Base-by-base conservation (phyloP, 2,329 filamentous ascomycete genomes). In the Epichloe glyceriae region DNA sequence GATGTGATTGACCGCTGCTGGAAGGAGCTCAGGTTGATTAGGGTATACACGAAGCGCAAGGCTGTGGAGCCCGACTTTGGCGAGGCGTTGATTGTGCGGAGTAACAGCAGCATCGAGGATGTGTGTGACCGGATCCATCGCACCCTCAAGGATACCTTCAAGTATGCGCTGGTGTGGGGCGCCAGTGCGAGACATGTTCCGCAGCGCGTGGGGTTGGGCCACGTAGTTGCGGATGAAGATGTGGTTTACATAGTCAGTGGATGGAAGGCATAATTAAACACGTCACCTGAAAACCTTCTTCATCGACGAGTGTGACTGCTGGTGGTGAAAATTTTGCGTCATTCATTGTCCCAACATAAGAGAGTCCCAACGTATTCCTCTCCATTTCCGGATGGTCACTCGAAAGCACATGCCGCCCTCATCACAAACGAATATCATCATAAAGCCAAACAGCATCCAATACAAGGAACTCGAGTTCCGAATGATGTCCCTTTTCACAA, bases 131-230 rank as follows among this genome's bases (percentile, higher is more conserved):
- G 88, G 60, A 86, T 98, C 58, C 93, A 98, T 71, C 78, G 93
- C 55, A 93, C 82, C 26, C 73, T 98, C 57, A 98, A 97, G 79
- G 94, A 98, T 56, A 95, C 89, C 4, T 98, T 97, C 78, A 98
- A 97, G 74, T 96, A 97, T 71, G 94, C 93, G 3, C 71, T 97
- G 57, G 93, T 98, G 0, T 98, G 94, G 94, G 93, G 93, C 4
- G 90, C 90, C 17, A 97, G 91, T 68, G 93, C 93, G 37, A 82
- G 88, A 61, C 94, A 98, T 73, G 76, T 97, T 37, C 93, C 94
- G 37, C 93, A 98, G 73, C 76, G 93, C 55, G 91, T 96, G 38
- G 94, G 93, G 1, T 68, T 98, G 61, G 74, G 80, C 6, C 93
- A 98, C 73, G 62, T 80, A 12, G 90, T 98, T 43, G 70, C 75